phyloP scores from a whole-genome alignment of 257 asterid species.

The Petrea volubilis region DNA sequence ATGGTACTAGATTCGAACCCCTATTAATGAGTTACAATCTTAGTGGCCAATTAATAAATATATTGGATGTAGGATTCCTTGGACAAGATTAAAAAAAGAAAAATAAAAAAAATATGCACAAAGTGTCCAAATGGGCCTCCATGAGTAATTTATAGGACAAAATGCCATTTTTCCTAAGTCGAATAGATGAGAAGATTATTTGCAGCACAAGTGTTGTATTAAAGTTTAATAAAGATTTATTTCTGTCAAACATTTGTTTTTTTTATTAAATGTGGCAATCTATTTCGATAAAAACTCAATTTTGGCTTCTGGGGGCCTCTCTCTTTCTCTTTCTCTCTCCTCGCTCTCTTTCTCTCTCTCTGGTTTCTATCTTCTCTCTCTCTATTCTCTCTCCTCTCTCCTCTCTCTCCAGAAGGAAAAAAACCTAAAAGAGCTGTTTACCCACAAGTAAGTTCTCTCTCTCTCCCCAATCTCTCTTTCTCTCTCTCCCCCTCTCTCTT shows the following conservation, averaged over 20 bases:
- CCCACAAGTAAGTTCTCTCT: conserved; percentile 85
- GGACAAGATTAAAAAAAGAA: neutral
- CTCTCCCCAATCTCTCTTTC: conserved; percentile 29
- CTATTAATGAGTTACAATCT: no score
- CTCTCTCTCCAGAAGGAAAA: conserved; percentile 68
- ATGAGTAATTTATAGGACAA: neutral
- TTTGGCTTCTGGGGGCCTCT: conserved; percentile 36
- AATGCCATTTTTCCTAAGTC: neutral
- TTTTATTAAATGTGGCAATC: conserved; percentile 28
- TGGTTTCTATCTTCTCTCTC: conserved; percentile 4
- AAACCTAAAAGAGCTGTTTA: conserved; percentile 81
- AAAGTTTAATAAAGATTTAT: conserved; percentile 9
- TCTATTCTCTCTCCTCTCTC: conserved; percentile 48
- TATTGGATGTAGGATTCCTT: neutral
- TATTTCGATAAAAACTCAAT: conserved; percentile 38
- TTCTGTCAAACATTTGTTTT: conserved; percentile 10
- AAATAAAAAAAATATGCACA: no score
- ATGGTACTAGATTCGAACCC: no score
- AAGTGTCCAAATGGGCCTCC: neutral
- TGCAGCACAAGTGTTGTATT: conserved; percentile 7
- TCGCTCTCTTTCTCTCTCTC: conserved; percentile 23
- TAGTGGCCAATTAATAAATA: no score
- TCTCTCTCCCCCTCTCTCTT: conserved; percentile 37
- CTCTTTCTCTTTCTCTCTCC: conserved; percentile 46
- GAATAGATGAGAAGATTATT: neutral